phyloP scores from a whole-genome alignment of 2,329 filamentous ascomycete genomes.

The Fusarium tuaranense region DNA sequence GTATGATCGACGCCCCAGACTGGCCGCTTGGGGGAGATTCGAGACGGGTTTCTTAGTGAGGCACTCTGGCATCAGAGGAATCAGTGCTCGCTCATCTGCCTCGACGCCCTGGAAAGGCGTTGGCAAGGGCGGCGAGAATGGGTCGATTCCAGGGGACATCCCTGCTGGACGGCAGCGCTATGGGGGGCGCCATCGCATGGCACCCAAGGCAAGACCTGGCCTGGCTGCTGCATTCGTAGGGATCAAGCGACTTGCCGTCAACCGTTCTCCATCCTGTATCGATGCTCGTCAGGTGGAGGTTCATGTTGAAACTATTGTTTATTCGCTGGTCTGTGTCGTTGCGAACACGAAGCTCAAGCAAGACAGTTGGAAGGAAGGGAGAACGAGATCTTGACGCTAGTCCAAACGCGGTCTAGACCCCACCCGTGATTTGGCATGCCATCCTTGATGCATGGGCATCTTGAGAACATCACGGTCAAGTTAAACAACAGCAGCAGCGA shows the following conservation, averaged over 20 bases:
- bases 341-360: slow-evolving; percentile 5
- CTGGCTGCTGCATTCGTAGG: slow-evolving; percentile 4
- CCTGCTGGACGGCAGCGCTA: slow-evolving; percentile 10
- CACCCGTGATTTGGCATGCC: slow-evolving; percentile 38
- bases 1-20: slow-evolving; percentile 46
- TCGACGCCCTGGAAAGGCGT: slow-evolving; percentile 8
- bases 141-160: slow-evolving; percentile 33
- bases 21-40: slow-evolving; percentile 24
- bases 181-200: slow-evolving; percentile 25
- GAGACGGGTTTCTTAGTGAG: slow-evolving; percentile 34
- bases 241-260: slow-evolving; percentile 31
- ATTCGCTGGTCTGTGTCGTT: slow-evolving; percentile 28
- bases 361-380: slow-evolving; percentile 13
- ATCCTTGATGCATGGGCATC: slow-evolving; percentile 24
- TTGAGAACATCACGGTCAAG: slow-evolving; percentile 33
- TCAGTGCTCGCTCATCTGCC: slow-evolving; percentile 37
- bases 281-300: slow-evolving; percentile 29
- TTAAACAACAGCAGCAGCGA: slow-evolving; percentile 11
- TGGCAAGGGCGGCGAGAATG: slow-evolving; percentile 25
- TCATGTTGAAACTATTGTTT: slow-evolving; percentile 15
- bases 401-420: slow-evolving; percentile 17
- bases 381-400: slow-evolving; percentile 34
- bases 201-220: slow-evolving; percentile 20
- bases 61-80: slow-evolving; percentile 40
- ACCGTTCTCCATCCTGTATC: slow-evolving; percentile 14